phyloP scores from a whole-genome alignment of 2,329 filamentous ascomycete genomes.

The Arthrobotrys sinensis region DNA sequence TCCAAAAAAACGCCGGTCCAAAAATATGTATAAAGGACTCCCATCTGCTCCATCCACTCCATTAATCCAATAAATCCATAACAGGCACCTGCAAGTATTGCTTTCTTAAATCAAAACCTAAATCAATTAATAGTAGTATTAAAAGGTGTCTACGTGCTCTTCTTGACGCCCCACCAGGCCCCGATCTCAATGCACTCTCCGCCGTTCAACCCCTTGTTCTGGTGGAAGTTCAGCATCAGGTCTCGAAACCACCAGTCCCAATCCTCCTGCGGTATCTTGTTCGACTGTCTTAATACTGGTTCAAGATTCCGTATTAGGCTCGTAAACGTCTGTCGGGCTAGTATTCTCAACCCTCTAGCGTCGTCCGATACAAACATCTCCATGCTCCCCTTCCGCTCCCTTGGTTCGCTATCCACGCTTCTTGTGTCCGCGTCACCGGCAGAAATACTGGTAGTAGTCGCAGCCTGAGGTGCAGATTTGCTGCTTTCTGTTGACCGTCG shows the following conservation, averaged over 20 bases:
- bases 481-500: conserved; percentile 46
- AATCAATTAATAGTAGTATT: background rate
- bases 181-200: conserved; percentile 85
- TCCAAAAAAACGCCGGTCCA: no score
- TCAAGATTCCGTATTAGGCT: conserved; percentile 78
- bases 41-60: conserved; percentile 24
- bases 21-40: background rate
- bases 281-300: conserved; percentile 83
- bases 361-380: conserved; percentile 58
- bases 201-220: conserved; percentile 82
- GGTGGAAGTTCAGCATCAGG: conserved; percentile 87
- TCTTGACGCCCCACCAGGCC: conserved; percentile 77
- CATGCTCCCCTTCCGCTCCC: conserved; percentile 31
- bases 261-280: conserved; percentile 89
- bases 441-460: background rate
- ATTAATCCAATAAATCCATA: conserved; percentile 24
- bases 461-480: conserved; percentile 46
- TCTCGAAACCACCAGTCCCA: conserved; percentile 91
- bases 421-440: conserved; percentile 39
- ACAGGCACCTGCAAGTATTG: background rate
- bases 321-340: conserved; percentile 64
- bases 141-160: conserved; percentile 64
- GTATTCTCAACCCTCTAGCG: conserved; percentile 63
- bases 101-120: background rate
- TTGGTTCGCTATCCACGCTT: conserved; percentile 60